A percentile compares a stretch with the other conserved stretches of the same genome.
These are phyloP conservation scores for Aspergillus pseudoglaucus DNA, from an alignment of 2,329 filamentous ascomycete species.

Conservation along the genomic window DNA sequence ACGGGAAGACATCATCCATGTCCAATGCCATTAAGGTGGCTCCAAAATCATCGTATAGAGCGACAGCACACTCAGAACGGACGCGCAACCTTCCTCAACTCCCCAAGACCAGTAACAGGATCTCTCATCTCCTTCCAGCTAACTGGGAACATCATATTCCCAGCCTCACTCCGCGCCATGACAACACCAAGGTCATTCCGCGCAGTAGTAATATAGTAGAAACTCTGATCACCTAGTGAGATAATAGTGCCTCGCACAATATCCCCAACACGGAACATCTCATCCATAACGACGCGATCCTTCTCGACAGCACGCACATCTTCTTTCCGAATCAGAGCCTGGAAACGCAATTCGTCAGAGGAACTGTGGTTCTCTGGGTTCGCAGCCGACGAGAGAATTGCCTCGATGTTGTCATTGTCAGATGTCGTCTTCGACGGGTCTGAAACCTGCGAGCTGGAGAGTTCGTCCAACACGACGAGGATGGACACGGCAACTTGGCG, in stretches of 20 bases:
- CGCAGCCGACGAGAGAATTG: constrained; percentile 32
- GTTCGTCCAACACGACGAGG: constrained; percentile 63
- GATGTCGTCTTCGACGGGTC: constrained; percentile 19
- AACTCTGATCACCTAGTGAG: constrained; percentile 84
- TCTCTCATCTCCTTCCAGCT: constrained; percentile 95
- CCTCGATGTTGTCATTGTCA: constrained; percentile 32
- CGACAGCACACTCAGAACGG: constrained; percentile 57
- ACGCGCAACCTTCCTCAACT: constrained; percentile 88
- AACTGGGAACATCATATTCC: constrained; percentile 85
- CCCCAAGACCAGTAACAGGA: constrained; percentile 66
- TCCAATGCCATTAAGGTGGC: too few species aligned
- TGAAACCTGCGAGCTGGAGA: constrained; percentile 9
- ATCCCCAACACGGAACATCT: constrained; percentile 88
- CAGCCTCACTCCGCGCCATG: constrained; percentile 80
- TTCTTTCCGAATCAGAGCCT: constrained; percentile 77
- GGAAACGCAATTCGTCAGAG: constrained; percentile 64
- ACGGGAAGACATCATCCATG: too few species aligned
- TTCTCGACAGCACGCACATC: constrained; percentile 94
- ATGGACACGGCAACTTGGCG: constrained; percentile 82
- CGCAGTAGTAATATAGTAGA: constrained; percentile 91
- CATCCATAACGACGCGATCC: constrained; percentile 84
- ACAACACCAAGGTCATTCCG: constrained; percentile 89
- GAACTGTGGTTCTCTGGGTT: constrained; percentile 37
- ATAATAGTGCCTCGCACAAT: constrained; percentile 84
- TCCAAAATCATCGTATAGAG: too few species aligned